Conservation (phyloP, 2,329 filamentous ascomycete genomes). For the Pseudopithomyces maydicus region DNA sequence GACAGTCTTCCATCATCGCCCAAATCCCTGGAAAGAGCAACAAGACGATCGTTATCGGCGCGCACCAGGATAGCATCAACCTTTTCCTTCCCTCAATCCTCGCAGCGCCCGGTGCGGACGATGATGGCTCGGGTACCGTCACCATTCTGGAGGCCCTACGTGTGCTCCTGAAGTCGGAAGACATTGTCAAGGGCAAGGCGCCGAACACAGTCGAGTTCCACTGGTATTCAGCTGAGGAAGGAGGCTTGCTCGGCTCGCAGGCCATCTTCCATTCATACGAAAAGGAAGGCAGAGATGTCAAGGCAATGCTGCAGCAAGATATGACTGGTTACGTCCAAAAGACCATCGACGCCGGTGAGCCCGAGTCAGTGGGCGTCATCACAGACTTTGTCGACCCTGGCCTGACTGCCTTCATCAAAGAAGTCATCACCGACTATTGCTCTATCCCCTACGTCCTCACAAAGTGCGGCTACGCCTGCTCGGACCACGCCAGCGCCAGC, state of each 20-base stretch:
- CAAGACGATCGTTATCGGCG: slow-evolving; percentile 85
- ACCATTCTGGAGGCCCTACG: slow-evolving; percentile 93
- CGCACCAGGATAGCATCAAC: slow-evolving; percentile 85
- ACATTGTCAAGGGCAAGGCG: slow-evolving; percentile 72
- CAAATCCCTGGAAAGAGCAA: slow-evolving; percentile 85
- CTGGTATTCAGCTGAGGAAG: slow-evolving; percentile 93
- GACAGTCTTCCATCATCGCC: slow-evolving; percentile 88
- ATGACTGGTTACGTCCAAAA: slow-evolving; percentile 85
- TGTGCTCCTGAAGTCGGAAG: slow-evolving; percentile 74
- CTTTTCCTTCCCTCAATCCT: slow-evolving; percentile 84
- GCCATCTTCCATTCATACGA: slow-evolving; percentile 86
- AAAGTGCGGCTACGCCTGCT: slow-evolving; percentile 86
- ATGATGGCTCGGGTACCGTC: slow-evolving; percentile 90
- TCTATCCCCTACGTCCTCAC: slow-evolving; percentile 85
- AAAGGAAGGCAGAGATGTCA: slow-evolving; percentile 73
- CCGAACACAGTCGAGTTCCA: slow-evolving; percentile 94
- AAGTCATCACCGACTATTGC: slow-evolving; percentile 85
- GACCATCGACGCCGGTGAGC: slow-evolving; percentile 79
- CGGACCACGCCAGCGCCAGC: slow-evolving; percentile 73
- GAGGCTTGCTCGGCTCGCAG: slow-evolving; percentile 83
- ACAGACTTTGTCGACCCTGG: slow-evolving; percentile 85
- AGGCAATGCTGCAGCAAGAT: slow-evolving; percentile 97
- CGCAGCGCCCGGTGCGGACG: slow-evolving; percentile 89
- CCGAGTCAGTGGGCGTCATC: slow-evolving; percentile 89
- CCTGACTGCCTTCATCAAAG: slow-evolving; percentile 89